Evolutionary conservation across 2,329 filamentous ascomycete genomes (phyloP), one percentile per base, ranked within the genome.

Genomic region (Colletotrichum camelliae): DNA sequence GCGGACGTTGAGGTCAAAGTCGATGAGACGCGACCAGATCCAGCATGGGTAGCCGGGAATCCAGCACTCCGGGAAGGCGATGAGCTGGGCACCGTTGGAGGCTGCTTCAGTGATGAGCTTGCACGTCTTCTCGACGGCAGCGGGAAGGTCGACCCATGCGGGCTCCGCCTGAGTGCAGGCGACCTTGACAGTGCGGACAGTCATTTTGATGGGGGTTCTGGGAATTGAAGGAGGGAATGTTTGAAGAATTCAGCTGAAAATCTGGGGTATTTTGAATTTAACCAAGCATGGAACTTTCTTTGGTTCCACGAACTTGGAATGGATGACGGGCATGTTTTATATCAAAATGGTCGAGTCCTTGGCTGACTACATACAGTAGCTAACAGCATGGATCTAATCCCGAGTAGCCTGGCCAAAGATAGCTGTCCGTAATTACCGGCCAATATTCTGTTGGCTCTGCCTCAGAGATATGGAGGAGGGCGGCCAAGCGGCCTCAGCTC

Each of bases 101-200:
- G 88, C 88, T 1, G 92, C 92, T 78, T 91, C 87, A 48, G 85
- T 81, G 77, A 93, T 92, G 67, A 93, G 84, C 0, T 82, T 79
- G 78, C 89, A 89, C 9, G 91, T 92, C 80, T 93, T 93, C 2
- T 86, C 80, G 2, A 93, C 88, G 3, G 87, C 85, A 0, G 81
- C 88, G 9, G 87, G 83, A 3, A 93, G 86, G 78, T 93, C 89
- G 9, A 93, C 85, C 91, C 91, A 93, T 2, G 85, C 87, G 0
- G 91, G 90, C 81, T 93, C 91, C 7, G 88, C 87, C 79, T 93
- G 91, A 1, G 89, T 87, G 15, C 89, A 89, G 33, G 87, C 89
- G 7, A 90, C 87, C 39, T 82, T 74, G 16, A 80, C 77, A 15
- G 27, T 76, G 9, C 55, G 39, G 37, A 4, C 27, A 16, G 70